These are phyloP conservation scores for Syncephalastrum contaminatum DNA, from an alignment of 371 early-diverging fungal genomes.

Conservation along the genomic window DNA sequence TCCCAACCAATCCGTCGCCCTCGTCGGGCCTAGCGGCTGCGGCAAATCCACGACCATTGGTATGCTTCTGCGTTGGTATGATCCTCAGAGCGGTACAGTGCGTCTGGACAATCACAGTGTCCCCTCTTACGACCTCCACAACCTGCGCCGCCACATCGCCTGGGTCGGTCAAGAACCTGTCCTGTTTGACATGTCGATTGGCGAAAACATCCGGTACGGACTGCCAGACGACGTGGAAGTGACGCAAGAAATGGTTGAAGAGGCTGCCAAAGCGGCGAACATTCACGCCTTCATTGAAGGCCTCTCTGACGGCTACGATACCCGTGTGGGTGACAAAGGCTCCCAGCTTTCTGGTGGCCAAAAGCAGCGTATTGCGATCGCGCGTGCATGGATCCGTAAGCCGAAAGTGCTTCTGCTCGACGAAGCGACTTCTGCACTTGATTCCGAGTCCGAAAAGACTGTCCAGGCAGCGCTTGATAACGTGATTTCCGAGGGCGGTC, in stretches of 20 bases:
- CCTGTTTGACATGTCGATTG: constrained; percentile 72
- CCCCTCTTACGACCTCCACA: constrained; percentile 47
- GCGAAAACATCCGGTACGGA: constrained; percentile 75
- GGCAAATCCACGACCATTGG: constrained; percentile 67
- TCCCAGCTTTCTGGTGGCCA: constrained; percentile 88
- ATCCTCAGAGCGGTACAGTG: constrained; percentile 55
- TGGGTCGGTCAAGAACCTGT: constrained; percentile 86
- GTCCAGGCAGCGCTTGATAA: constrained; percentile 87
- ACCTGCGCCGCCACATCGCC: constrained; percentile 54
- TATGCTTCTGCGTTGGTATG: constrained; percentile 82
- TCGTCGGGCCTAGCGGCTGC: constrained; percentile 40
- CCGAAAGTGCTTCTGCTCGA: constrained; percentile 71
- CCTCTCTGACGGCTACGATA: constrained; percentile 78
- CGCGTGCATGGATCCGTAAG: constrained; percentile 43
- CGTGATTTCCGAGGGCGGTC: constrained; percentile 58
- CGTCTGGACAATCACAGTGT: constrained; percentile 65
- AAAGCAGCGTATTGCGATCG: constrained; percentile 73
- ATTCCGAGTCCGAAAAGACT: constrained; percentile 85
- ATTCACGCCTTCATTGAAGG: constrained; percentile 71
- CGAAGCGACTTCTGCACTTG: constrained; percentile 96
- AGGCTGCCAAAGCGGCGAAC: constrained; percentile 47
- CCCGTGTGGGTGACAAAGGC: constrained; percentile 82
- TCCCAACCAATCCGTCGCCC: constrained; percentile 69
- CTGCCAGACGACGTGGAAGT: constrained; percentile 34
- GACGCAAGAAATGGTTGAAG: constrained; percentile 45